phyloP scores from a whole-genome alignment of 805 yeast genomes.

The Sugiyamaella valdiviana region DNA sequence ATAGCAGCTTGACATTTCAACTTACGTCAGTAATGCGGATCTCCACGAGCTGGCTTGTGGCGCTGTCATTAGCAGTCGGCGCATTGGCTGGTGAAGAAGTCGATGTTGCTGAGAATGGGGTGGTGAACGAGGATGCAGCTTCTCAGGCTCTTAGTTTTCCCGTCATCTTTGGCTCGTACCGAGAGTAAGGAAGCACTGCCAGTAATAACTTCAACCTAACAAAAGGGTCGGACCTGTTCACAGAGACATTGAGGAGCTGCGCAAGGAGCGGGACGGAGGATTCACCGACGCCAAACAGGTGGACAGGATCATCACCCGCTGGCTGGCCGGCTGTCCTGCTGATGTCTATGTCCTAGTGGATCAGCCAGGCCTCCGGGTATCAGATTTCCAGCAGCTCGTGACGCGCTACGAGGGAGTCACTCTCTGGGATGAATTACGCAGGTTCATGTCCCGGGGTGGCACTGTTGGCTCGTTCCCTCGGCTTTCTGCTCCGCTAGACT shows the following conservation, averaged over 20 bases:
- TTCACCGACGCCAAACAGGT: conserved; percentile 10
- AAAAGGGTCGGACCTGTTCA: conserved; percentile 14
- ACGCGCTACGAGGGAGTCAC: conserved; percentile 3
- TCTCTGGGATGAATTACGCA: conserved; percentile 19
- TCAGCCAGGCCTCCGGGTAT: conserved; percentile 46
- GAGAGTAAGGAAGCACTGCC: conserved; percentile 15
- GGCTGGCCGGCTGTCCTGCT: conserved; percentile 41
- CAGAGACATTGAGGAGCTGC: conserved; percentile 13
- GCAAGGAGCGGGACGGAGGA: conserved; percentile 16
- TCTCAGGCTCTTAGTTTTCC: conserved; percentile 11
- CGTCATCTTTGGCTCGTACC: conserved; percentile 14
- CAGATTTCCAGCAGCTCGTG: conserved; percentile 37
- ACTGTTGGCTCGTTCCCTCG: conserved; percentile 25
- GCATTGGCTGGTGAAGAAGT: neutral
- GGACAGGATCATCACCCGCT: conserved; percentile 24
- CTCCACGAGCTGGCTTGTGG: neutral
- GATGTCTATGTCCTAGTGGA: conserved; percentile 49
- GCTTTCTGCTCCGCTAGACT: conserved; percentile 31
- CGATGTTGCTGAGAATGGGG: neutral
- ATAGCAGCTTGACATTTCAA: neutral
- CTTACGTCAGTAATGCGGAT: neutral
- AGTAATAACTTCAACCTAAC: neutral
- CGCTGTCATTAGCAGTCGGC: neutral
- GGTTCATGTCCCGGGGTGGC: conserved; percentile 16
- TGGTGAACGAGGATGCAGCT: neutral